Base-by-base conservation (phyloP, 805 yeast species). In the Lipomyces chichibuensis region DNA sequence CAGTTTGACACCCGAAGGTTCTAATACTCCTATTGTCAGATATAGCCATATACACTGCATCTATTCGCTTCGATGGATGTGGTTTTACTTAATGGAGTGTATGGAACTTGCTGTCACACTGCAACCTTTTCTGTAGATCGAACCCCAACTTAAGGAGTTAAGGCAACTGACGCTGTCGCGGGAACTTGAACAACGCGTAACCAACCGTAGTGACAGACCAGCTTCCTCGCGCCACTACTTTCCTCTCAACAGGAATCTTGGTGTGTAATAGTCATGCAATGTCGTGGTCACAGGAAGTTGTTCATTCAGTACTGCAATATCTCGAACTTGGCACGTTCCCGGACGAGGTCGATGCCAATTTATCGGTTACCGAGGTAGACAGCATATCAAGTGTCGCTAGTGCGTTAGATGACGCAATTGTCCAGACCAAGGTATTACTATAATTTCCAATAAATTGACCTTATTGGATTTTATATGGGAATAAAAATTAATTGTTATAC, bases 301-400 rank as follows among this genome's bases (percentile, higher is more conserved):
- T 63, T 17, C 35, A 49, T 5, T 39, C 71, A 3, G 53, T 69
- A 14, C 51, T 69, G 8, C 43, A 51, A 25, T 69, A 62, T 51
- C 51, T 69, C n/a, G 43, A 66, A 39, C 37, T 56, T 11, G 71
- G 67, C 9, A 20, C 39, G 23, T 69, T 66, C 49, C 71, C 71
- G 8, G 65, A 66, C 46, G 66, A 66, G 53, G 53, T 32, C 11
- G 58, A 33, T 20, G 71, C 70, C 8, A 54, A 29, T 17, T 33
- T 57, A 23, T 25, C 23, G n/a, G 56, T 69, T n/a, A 62, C 71
- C 23, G 67, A 64, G 6, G 29, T 32, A 7, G 65, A 57, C 25
- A 57, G 32, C 37, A 52, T 63, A 27, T 35, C 49, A 3, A 57
- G 53, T 5, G 46, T 67, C 13, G 51, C 54, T 17, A 27, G 33